Evolutionary conservation across 164 flowering plant genomes (phyloP), one percentile per base, ranked within the genome.

Genomic region (Liriodendron chinense): DNA sequence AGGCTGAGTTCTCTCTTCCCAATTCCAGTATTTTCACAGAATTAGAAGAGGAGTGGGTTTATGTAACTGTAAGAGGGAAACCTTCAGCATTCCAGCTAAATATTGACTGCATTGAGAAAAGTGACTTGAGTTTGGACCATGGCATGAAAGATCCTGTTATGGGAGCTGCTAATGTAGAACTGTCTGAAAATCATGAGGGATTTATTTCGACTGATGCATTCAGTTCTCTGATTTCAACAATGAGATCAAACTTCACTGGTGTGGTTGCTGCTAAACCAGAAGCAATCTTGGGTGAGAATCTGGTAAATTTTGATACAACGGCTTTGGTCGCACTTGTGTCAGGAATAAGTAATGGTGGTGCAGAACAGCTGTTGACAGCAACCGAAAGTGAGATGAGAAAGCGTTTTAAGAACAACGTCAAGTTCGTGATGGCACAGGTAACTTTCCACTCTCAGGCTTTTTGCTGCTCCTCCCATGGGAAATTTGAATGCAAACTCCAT

Each of bases 401-500:
- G 70, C 87, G 87, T 59, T 96, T 92, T 76, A 92, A 92, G 86
- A 86, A 89, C 72, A 96, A 96, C 80, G 76, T 49, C 57, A 87
- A 89, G 25, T 96, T 96, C 82, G 93, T 96, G 56, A 86, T 92
- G 83, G 89, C 89, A 26, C 99, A 92, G 93, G 99, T 91, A 82
- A 56, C 7, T 72, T 43, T 49, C 64, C 7, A 21, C 66, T 74
- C 34, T 48, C n/a, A n/a, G n/a, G 25, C 7, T 28, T 34, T n/a
- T n/a, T 68, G 53, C 53, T 49, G 53, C 10, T 49, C 53, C 53
- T 49, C 10, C 53, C 10, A 12, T 12, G 9, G 53, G 53, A 12
- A 49, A 12, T 49, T 49, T 49, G 53, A 49, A 49, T 49, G 10
- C 10, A n/a, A n/a, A 34, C 5, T 34, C 43, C 43, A 34, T 34